Evolutionary conservation across 306 rosid genomes (phyloP).

Genomic region (Vigna radiata): DNA sequence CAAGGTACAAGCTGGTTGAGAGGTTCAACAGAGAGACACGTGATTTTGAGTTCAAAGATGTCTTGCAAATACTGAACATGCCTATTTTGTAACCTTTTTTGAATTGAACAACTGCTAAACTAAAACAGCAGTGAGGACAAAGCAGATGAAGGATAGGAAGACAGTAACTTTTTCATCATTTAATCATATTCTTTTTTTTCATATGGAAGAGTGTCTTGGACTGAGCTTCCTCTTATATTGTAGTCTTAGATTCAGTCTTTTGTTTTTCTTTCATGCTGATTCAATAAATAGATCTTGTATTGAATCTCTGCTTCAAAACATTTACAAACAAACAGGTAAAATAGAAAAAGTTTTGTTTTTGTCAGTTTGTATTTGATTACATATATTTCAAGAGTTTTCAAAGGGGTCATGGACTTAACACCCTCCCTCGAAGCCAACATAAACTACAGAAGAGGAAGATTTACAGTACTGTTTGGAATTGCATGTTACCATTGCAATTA

Average conservation of each 20-base stretch:
- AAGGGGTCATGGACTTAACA: too few species aligned
- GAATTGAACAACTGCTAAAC: neutral
- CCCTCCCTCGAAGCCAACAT: too few species aligned
- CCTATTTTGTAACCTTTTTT: slow-evolving; percentile 62
- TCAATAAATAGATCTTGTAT: slow-evolving; percentile 22
- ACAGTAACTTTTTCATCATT: slow-evolving; percentile 7
- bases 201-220: neutral
- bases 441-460: too few species aligned
- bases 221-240: slow-evolving; percentile 10
- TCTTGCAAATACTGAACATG: slow-evolving; percentile 79
- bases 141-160: neutral
- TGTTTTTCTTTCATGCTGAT: slow-evolving; percentile 5
- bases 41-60: slow-evolving; percentile 95
- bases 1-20: slow-evolving; percentile 79
- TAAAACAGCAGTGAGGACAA: slow-evolving; percentile 8
- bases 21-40: slow-evolving; percentile 80
- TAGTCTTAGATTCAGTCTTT: neutral
- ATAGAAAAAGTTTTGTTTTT: too few species aligned
- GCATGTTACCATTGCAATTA: too few species aligned
- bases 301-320: too few species aligned
- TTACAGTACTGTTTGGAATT: too few species aligned
- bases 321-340: too few species aligned
- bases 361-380: too few species aligned
- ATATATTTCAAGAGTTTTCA: too few species aligned
- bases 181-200: neutral